Percentiles rank a stretch among this genome's conserved stretches.
These are phyloP conservation scores for Salvia rosmarinus DNA, from an alignment of 257 asterid genomes.

Conservation along the genomic window DNA sequence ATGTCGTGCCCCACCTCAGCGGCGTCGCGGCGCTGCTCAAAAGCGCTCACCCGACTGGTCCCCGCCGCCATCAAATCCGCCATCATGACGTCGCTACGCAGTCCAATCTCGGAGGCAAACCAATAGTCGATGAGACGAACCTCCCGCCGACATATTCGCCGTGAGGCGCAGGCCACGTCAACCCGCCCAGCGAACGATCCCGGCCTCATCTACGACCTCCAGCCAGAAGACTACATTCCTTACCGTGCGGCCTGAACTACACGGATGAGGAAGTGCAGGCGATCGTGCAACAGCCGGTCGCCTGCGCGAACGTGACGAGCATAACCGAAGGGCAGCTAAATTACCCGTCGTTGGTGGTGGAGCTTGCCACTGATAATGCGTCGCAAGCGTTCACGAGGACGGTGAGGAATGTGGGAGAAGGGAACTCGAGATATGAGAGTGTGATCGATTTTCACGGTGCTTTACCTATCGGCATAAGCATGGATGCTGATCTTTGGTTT, in stretches of 20 bases:
- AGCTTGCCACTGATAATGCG: too few species aligned
- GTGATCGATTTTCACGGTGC: background rate
- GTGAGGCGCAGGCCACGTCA: slow-evolving; percentile 59
- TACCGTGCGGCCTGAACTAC: slow-evolving; percentile 53
- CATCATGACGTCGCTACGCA: slow-evolving; percentile 50
- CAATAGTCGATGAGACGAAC: slow-evolving; percentile 46
- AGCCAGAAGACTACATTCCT: slow-evolving; percentile 47
- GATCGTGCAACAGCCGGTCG: slow-evolving; percentile 36
- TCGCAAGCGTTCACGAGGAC: slow-evolving; percentile 40
- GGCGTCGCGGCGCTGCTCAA: slow-evolving; percentile 56
- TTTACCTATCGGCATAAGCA: slow-evolving; percentile 25
- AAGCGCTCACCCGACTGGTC: slow-evolving; percentile 60
- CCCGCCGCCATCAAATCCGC: slow-evolving; percentile 63
- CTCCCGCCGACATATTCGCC: slow-evolving; percentile 42
- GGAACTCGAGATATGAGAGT: slow-evolving; percentile 30
- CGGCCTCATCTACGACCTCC: slow-evolving; percentile 50
- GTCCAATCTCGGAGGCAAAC: background rate
- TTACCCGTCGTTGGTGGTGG: slow-evolving; percentile 47
- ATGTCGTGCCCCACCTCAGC: slow-evolving; percentile 59
- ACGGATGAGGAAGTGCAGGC: slow-evolving; percentile 27
- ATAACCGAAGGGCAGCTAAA: slow-evolving; percentile 48
- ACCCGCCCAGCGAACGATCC: slow-evolving; percentile 49
- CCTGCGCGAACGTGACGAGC: slow-evolving; percentile 30
- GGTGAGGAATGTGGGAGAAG: slow-evolving; percentile 55
- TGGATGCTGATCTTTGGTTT: slow-evolving; percentile 29